A percentile compares a stretch with the other conserved stretches of the same genome.
phyloP scores from a whole-genome alignment of 192 early-diverging fungal species.

The Ramicandelaber brevisporus region DNA sequence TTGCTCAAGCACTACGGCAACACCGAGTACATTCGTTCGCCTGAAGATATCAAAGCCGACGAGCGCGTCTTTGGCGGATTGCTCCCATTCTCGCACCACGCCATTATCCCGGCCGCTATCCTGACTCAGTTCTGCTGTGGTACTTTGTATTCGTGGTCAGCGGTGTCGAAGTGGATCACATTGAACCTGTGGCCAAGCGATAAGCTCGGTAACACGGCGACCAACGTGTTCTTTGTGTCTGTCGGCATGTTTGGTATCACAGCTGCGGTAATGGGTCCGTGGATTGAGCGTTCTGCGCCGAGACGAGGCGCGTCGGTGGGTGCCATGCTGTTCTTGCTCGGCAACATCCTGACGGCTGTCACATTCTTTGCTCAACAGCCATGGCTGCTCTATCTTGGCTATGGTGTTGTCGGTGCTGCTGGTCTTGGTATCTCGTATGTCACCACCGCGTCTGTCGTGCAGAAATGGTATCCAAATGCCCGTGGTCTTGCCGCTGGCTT shows the following conservation, averaged over 20 bases:
- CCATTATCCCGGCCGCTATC: conserved; percentile 40
- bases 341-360: conserved; percentile 36
- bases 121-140: conserved; percentile 48
- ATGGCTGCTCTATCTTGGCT: conserved; percentile 39
- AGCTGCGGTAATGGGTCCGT: conserved; percentile 46
- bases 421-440: conserved; percentile 52
- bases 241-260: conserved; percentile 48
- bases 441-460: conserved; percentile 42
- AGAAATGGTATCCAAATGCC: conserved; percentile 53
- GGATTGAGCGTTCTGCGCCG: conserved; percentile 52
- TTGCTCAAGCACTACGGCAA: conserved; percentile 15
- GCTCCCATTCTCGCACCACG: conserved; percentile 24
- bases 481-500: conserved; percentile 50
- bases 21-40: conserved; percentile 29
- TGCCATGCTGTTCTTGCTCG: conserved; percentile 32
- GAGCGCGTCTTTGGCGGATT: conserved; percentile 16
- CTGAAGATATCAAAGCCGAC: conserved; percentile 26
- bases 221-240: conserved; percentile 48
- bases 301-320: conserved; percentile 33
- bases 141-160: conserved; percentile 51
- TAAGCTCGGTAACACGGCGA: conserved; percentile 15
- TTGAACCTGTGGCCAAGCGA: too few relatives aligned
- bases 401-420: conserved; percentile 40
- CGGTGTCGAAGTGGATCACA: conserved; percentile 40
- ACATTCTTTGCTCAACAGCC: conserved; percentile 25